Conservation (phyloP, 768 basidiomycete genomes). For the Xerocomellus dryophilus region DNA sequence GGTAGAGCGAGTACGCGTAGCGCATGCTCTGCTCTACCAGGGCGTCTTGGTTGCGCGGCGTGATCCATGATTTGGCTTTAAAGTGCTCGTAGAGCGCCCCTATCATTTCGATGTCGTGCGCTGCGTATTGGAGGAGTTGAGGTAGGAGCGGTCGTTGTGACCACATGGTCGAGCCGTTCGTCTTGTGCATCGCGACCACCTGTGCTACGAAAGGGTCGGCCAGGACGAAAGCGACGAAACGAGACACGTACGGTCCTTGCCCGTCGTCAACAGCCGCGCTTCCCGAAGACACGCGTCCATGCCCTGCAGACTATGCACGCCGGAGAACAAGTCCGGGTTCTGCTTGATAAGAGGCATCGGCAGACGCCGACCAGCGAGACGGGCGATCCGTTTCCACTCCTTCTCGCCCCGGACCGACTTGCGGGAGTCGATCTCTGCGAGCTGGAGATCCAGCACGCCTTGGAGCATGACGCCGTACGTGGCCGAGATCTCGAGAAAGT, state of each 20-base stretch:
- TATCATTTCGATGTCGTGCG: conserved; percentile 42
- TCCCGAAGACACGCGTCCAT: conserved; percentile 35
- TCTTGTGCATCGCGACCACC: conserved; percentile 38
- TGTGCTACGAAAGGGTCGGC: conserved; percentile 24
- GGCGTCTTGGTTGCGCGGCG: conserved; percentile 2
- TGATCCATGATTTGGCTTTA: conserved; percentile 24
- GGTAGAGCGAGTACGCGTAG: conserved; percentile 26
- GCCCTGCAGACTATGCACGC: conserved; percentile 36
- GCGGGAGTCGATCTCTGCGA: conserved; percentile 38
- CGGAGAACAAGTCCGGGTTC: conserved; percentile 24
- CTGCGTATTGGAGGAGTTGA: conserved; percentile 40
- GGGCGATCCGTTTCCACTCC: conserved; percentile 26
- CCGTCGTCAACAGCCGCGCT: conserved; percentile 20
- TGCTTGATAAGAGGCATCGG: conserved; percentile 23
- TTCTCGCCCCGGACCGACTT: conserved; percentile 22
- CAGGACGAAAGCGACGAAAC: not conserved
- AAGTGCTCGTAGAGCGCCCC: conserved; percentile 36
- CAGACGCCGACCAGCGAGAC: conserved; percentile 30
- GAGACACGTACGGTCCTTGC: conserved; percentile 37
- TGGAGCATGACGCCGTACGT: conserved; percentile 29
- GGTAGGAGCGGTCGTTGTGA: conserved; percentile 35
- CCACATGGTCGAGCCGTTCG: conserved; percentile 32
- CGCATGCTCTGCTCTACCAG: conserved; percentile 29
- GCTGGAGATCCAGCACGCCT: conserved; percentile 40
- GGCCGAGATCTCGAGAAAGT: conserved; percentile 36